Base-by-base conservation (phyloP, 805 yeast species). In the Blastobotrys parvus region DNA sequence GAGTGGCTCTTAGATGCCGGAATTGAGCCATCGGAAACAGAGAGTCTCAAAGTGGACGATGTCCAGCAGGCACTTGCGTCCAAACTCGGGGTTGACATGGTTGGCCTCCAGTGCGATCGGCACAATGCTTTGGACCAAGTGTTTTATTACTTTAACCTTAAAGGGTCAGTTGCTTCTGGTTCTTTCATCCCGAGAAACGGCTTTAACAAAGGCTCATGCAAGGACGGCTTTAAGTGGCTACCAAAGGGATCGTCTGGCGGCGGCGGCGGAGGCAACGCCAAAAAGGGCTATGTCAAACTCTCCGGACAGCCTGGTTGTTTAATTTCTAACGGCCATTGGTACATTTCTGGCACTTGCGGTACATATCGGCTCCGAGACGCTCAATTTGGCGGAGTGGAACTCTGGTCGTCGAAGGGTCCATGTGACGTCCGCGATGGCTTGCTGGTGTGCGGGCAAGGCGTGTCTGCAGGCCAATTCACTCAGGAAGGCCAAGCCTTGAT, bases 321-420 rank as follows among this genome's bases (percentile, higher is more conserved):
- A 45, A 90, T 89, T 55, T 76, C 83, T 47, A 83, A 77, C 55
- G 98, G 98, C 3, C 74, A 77, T 51, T 89, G 94, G 92, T 85
- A 81, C 63, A 58, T 72, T 3, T 44, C 52, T 8, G 69, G 71
- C 15, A 96, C 96, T 1, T 90, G 97, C 62, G 97, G 96, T 3
- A 77, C 82, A 3, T 89, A 71, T 63, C 70, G 70, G 20, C 53
- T 83, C 20, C 55, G 62, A 25, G 71, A 77, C 42, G 75, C 82
- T 25, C 72, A 74, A 27, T 77, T 77, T 61, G 92, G 92, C 2
- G 92, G 92, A n/a, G 74, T 76, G 54, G 73, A 77, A 45, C 56
- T 89, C 36, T 70, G 70, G 46, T 74, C 92, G 1, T 75, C 85
- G 32, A 77, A 74, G 53, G 97, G 97, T 0, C 74, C 68, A 47